Percentiles rank a stretch among this genome's conserved stretches.
phyloP scores from a whole-genome alignment of 2,329 filamentous ascomycete genomes.

The Diaporthe capsici region DNA sequence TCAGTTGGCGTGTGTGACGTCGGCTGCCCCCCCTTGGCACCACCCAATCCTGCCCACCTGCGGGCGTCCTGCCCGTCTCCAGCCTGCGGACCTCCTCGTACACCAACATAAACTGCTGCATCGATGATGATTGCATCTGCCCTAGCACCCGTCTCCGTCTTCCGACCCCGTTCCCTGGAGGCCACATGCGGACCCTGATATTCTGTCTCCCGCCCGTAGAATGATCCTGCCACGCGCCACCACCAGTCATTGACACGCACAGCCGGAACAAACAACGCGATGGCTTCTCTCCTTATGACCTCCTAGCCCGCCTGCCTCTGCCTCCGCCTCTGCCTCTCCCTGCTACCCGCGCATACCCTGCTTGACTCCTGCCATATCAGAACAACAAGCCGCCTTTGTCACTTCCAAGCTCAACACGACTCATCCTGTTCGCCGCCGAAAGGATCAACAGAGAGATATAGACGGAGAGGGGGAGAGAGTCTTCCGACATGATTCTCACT shows the following conservation, averaged over 20 bases:
- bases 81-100: constrained; percentile 21
- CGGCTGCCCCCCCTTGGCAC: constrained; percentile 9
- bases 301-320: not conserved
- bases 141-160: constrained; percentile 9
- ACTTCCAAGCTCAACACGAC: not conserved
- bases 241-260: constrained; percentile 27
- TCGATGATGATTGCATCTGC: constrained; percentile 38
- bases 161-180: constrained; percentile 16
- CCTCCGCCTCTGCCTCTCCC: not conserved
- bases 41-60: constrained; percentile 1
- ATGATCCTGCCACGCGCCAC: constrained; percentile 6
- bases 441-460: not conserved
- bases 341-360: not conserved
- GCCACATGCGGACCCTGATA: constrained; percentile 15
- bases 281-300: constrained; percentile 18
- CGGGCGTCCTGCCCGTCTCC: constrained; percentile 10
- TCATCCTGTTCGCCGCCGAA: not conserved
- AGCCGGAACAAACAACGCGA: constrained; percentile 18
- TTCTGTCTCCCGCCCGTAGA: not conserved
- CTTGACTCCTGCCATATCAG: not conserved
- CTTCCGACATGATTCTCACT: constrained; percentile 17
- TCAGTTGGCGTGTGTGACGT: constrained; percentile 34
- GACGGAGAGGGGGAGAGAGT: not conserved
- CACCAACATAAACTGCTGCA: constrained; percentile 23
- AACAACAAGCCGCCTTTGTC: not conserved